Evolutionary conservation across 164 flowering plant genomes (phyloP).

Genomic region (Aristolochia californica): DNA sequence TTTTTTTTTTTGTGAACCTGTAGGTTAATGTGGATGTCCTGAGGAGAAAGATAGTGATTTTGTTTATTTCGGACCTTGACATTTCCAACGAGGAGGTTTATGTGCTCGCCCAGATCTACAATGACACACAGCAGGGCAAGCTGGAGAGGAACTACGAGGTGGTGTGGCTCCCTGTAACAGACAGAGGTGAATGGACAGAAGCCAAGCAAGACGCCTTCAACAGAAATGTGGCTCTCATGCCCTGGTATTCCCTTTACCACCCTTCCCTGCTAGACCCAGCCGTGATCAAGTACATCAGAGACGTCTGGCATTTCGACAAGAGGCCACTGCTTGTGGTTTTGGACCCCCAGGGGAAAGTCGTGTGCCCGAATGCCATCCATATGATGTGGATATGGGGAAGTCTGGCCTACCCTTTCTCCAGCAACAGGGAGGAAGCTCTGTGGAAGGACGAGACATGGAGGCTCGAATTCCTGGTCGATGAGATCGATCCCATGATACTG

Average conservation of each 20-base stretch:
- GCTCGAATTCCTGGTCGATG: slow-evolving; percentile 25
- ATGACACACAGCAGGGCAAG: slow-evolving; percentile 34
- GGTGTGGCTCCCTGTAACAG: slow-evolving; percentile 74
- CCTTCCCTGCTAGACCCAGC: slow-evolving; percentile 35
- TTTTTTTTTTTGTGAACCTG: no score
- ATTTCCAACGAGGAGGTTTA: slow-evolving; percentile 43
- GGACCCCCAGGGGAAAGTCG: slow-evolving; percentile 23
- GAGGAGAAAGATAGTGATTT: slow-evolving; percentile 60
- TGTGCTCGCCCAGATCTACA: slow-evolving; percentile 49
- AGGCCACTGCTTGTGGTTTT: slow-evolving; percentile 27
- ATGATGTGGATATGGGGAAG: slow-evolving; percentile 34
- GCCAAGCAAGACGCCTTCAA: slow-evolving; percentile 26
- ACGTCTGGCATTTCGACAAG: slow-evolving; percentile 16
- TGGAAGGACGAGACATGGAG: slow-evolving; percentile 28
- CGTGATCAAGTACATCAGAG: slow-evolving; percentile 17
- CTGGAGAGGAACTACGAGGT: slow-evolving; percentile 57
- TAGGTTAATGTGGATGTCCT: slow-evolving; percentile 54
- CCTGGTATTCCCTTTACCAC: slow-evolving; percentile 51
- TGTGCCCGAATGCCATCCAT: slow-evolving; percentile 21
- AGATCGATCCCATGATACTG: slow-evolving; percentile 17
- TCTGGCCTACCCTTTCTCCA: slow-evolving; percentile 28
- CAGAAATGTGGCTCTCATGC: slow-evolving; percentile 28
- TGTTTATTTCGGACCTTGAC: slow-evolving; percentile 66
- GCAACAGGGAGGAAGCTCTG: slow-evolving; percentile 15
- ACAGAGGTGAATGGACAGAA: slow-evolving; percentile 34